Evolutionary conservation across 1,139 yeast genomes (phyloP), one percentile per base, ranked within the genome.

Genomic region (Kurtzmaniella quercitrusa): DNA sequence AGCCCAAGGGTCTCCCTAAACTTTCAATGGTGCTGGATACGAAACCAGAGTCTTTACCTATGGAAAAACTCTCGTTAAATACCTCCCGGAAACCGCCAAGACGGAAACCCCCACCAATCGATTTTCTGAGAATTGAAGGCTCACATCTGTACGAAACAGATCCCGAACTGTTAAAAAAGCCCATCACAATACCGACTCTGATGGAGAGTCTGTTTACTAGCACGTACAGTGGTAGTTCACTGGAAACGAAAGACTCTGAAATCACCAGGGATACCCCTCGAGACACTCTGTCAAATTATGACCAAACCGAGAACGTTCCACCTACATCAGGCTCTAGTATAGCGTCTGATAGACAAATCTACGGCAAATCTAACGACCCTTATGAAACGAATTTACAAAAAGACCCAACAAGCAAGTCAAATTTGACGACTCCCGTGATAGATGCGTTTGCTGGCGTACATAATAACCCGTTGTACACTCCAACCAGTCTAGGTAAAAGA

Each of bases 21-120:
- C 45, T 47, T 30, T 45, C 50, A 3, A 40, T 45, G 18, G 43
- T 47, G 14, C 46, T 51, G 15, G 33, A 45, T 38, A 33, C 39
- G 17, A 33, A 33, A 20, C 44, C 30, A 46, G 39, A 30, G 28
- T n/a, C 15, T n/a, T 20, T 34, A 7, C 37, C 37, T 9, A 34
- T 34, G 37, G 37, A 34, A 9, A 34, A 19, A 19, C 20, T 34
- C 16, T 34, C 45, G 19, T 34, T 42, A 32, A 42, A 41, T 19
- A 20, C 23, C 18, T 11, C 14, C 11, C 19, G 26, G 21, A 57
- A 53, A 48, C 58, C 59, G 35, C 60, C 57, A 3, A 63, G 60
- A 47, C 54, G 77, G 39, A 71, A 71, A 49, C 75, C 76, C 11
- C 76, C 76, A 5, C 75, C 76, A 19, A 66, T 69, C 16, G 73